phyloP scores from a whole-genome alignment of 805 yeast genomes.

The Lipomyces oligophaga region DNA sequence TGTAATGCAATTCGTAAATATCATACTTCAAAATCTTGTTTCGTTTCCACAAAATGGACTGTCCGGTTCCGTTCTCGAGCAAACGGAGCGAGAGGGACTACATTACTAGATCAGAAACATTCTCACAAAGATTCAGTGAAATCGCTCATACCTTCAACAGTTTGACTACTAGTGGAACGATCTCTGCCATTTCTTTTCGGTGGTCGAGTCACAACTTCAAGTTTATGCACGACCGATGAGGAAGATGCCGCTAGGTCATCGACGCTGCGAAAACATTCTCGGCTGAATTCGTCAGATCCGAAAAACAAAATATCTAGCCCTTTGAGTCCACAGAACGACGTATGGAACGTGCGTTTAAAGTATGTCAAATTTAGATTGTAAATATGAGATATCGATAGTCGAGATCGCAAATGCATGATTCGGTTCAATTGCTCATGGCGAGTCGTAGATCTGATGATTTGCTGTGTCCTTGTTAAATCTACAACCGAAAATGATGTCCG shows the following conservation, averaged over 20 bases:
- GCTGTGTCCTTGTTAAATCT: too few species aligned
- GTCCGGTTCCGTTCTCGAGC: constrained; percentile 32
- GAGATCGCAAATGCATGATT: too few species aligned
- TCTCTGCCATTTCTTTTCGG: constrained; percentile 60
- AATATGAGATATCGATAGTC: too few species aligned
- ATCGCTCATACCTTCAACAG: too few species aligned
- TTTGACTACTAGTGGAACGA: too few species aligned
- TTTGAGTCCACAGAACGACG: neutral
- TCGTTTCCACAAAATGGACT: constrained; percentile 51
- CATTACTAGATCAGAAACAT: too few species aligned
- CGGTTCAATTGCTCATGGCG: too few species aligned
- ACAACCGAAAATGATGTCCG: too few species aligned
- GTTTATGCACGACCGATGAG: constrained; percentile 31
- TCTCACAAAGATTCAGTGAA: too few species aligned
- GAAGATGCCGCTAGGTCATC: constrained; percentile 31
- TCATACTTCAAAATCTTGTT: constrained; percentile 39
- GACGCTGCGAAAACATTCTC: constrained; percentile 46
- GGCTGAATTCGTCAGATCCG: constrained; percentile 72
- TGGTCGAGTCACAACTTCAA: constrained; percentile 59
- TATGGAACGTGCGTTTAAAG: too few species aligned
- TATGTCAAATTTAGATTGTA: too few species aligned
- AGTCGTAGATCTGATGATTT: too few species aligned
- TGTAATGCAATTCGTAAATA: neutral
- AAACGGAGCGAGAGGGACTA: constrained; percentile 16
- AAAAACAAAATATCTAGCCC: constrained; percentile 52